Conservation (phyloP, 495 filamentous ascomycete species). For the Astrothelium macrocarpum region DNA sequence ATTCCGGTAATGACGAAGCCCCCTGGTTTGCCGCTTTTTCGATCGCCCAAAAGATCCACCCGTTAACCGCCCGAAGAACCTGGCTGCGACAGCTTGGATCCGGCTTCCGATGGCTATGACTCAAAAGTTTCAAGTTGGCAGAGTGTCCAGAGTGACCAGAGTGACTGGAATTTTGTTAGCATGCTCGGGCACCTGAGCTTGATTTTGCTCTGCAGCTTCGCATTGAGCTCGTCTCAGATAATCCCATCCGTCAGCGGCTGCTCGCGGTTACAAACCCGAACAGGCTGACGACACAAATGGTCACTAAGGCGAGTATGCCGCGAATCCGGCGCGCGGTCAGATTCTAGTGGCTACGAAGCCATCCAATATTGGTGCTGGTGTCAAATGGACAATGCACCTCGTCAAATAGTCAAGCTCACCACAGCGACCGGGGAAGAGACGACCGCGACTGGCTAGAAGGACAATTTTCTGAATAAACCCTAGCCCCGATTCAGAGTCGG, state of each 20-base stretch:
- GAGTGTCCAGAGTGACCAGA: not conserved
- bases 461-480: not conserved
- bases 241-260: not conserved
- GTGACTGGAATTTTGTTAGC: not conserved
- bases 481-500: not conserved
- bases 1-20: constrained; percentile 4
- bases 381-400: not conserved
- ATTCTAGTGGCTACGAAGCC: not conserved
- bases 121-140: not conserved
- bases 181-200: not conserved
- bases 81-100: not conserved
- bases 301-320: not conserved
- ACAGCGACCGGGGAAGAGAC: not conserved
- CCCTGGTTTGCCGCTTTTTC: not conserved
- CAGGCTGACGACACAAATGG: not conserved
- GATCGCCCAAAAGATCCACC: constrained; percentile 1
- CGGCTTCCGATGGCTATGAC: not conserved
- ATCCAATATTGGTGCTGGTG: not conserved
- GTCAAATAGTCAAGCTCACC: not conserved
- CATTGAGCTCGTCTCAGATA: not conserved
- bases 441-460: not conserved
- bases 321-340: not conserved
- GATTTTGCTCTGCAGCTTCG: constrained; percentile 1
- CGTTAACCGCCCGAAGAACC: not conserved
- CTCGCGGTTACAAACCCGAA: not conserved